Conservation (phyloP, 768 basidiomycete genomes). For the Xerocomus spinulosus region DNA sequence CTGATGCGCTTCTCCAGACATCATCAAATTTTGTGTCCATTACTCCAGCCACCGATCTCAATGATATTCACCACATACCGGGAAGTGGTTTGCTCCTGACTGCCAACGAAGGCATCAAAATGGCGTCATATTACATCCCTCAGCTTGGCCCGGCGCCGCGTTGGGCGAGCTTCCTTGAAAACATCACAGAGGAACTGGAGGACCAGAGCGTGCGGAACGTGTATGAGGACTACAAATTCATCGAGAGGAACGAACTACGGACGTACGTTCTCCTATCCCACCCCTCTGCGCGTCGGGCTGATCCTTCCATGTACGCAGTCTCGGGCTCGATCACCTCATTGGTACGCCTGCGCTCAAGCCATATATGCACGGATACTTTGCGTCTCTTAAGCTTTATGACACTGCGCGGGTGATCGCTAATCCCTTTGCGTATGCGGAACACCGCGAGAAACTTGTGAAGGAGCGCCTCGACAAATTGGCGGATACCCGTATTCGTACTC, state of each 20-base stretch:
- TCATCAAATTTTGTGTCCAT: constrained; percentile 86
- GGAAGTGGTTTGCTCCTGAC: constrained; percentile 85
- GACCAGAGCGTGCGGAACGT: constrained; percentile 72
- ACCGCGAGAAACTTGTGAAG: constrained; percentile 81
- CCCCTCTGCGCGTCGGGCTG: neutral
- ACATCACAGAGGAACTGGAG: constrained; percentile 98
- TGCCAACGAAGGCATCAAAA: constrained; percentile 95
- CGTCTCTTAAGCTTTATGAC: constrained; percentile 93
- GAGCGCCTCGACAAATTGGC: constrained; percentile 93
- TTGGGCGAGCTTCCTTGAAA: constrained; percentile 98
- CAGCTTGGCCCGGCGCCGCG: constrained; percentile 94
- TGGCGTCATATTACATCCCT: constrained; percentile 92
- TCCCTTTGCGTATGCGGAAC: constrained; percentile 92
- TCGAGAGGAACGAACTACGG: constrained; percentile 80
- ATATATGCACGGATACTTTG: constrained; percentile 99
- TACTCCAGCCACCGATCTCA: constrained; percentile 84
- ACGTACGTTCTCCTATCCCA: constrained; percentile 50
- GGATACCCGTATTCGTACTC: constrained; percentile 83
- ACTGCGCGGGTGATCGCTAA: constrained; percentile 94
- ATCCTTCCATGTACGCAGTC: constrained; percentile 40
- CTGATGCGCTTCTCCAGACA: constrained; percentile 47
- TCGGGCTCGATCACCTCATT: constrained; percentile 92
- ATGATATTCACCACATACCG: constrained; percentile 86
- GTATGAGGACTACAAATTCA: constrained; percentile 97
- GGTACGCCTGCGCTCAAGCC: constrained; percentile 96